These are phyloP conservation scores for Dictyostelium intermedium DNA, from an alignment of 78 protist genomes.

Conservation along the genomic window DNA sequence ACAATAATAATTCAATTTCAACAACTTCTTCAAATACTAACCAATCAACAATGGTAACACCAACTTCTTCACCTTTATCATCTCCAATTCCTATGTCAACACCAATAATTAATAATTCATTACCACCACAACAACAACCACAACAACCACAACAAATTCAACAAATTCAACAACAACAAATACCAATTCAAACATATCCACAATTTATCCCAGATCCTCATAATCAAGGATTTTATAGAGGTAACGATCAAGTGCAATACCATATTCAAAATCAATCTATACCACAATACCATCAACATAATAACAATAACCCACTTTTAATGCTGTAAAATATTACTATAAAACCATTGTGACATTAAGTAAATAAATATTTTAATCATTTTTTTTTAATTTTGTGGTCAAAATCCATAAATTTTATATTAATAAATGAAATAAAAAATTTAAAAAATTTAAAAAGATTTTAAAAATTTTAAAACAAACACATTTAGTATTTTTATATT, in stretches of 20 bases:
- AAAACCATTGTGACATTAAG: background rate
- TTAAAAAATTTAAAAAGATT: no score
- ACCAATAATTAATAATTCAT: background rate
- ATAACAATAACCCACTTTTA: background rate
- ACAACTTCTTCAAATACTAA: background rate
- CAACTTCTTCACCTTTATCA: background rate
- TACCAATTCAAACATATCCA: background rate
- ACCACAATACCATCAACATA: background rate
- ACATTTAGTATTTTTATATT: no score
- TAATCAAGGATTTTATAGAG: background rate
- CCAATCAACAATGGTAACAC: background rate
- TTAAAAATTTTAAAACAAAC: no score
- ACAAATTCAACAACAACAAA: slow-evolving; percentile 10
- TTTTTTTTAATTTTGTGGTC: background rate
- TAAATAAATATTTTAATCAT: no score
- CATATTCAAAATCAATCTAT: background rate
- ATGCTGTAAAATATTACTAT: background rate
- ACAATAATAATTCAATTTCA: background rate
- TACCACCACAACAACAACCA: background rate
- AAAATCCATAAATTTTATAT: background rate
- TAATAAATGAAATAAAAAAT: background rate
- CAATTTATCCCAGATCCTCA: background rate
- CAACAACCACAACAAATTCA: slow-evolving; percentile 5
- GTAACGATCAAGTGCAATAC: background rate
- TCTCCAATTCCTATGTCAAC: background rate